These are phyloP conservation scores for Brettanomyces naardenensis DNA, from an alignment of 805 yeast genomes.

Conservation along the genomic window DNA sequence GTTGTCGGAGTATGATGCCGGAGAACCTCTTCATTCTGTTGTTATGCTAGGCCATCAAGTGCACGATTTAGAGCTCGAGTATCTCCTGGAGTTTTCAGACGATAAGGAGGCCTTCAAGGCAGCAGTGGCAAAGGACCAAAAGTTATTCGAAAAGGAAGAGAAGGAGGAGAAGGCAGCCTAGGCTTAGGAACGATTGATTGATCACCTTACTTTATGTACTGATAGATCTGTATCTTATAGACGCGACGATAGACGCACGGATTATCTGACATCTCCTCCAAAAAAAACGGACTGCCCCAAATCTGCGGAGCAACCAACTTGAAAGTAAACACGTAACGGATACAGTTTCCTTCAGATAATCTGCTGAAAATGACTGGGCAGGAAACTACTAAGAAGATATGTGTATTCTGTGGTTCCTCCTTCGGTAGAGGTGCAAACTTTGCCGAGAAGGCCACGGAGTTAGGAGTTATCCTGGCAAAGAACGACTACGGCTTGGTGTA, in stretches of 20 bases:
- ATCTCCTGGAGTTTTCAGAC: slow-evolving; percentile 67
- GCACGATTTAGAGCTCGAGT: slow-evolving; percentile 88
- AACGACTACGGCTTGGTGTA: slow-evolving; percentile 70
- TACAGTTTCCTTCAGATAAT: no score
- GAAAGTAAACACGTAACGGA: no score
- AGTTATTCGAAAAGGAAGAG: slow-evolving; percentile 46
- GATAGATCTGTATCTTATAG: no score
- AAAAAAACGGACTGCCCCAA: no score
- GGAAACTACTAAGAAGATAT: slow-evolving; percentile 38
- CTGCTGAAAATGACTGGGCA: slow-evolving; percentile 1
- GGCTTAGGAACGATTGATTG: no score
- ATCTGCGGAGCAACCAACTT: no score
- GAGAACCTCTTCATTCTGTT: slow-evolving; percentile 90
- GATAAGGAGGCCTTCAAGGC: slow-evolving; percentile 42
- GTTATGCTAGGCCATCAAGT: slow-evolving; percentile 88
- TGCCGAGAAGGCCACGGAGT: slow-evolving; percentile 44
- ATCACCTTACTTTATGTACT: no score
- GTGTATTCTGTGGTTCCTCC: slow-evolving; percentile 86
- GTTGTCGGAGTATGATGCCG: slow-evolving; percentile 76
- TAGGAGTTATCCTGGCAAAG: slow-evolving; percentile 53
- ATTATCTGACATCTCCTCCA: no score
- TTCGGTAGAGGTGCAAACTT: slow-evolving; percentile 49
- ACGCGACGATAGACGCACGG: no score
- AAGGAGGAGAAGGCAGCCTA: slow-evolving; percentile 2
- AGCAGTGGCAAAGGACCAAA: slow-evolving; percentile 51